Base-by-base conservation (phyloP, 768 basidiomycete species). In the Porpolomopsis calyptriformis region DNA sequence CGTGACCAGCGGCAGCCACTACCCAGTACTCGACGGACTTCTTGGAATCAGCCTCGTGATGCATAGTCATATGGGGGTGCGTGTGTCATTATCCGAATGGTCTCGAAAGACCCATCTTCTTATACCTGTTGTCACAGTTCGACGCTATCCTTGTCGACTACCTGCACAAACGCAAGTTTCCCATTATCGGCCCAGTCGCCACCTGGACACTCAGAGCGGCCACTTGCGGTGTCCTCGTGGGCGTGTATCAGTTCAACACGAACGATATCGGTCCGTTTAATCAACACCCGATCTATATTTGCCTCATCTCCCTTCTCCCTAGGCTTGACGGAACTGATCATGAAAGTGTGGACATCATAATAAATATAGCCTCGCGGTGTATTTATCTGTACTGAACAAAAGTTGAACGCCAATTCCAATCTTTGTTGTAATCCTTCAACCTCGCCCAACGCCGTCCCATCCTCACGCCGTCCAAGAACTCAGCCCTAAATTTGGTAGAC, bases 241-340 rank as follows among this genome's bases (percentile, higher is more conserved):
- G 96, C 12, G 76, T 98, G 4, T 99, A 96, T 69, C 85, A 97
- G 64, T 97, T 98, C 72, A 97, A 99, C 70, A 97, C 96, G 35
- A 91, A 94, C 60, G 94, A 98, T 60, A 81, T 99, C 52, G 93
- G 96, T 96, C 55, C 53, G 86, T 31, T 14, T n/a, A n/a, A n/a
- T n/a, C n/a, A n/a, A n/a, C n/a, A n/a, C n/a, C n/a, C n/a, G n/a
- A n/a, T n/a, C n/a, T n/a, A n/a, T n/a, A n/a, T n/a, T n/a, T n/a
- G n/a, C n/a, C n/a, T n/a, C n/a, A n/a, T n/a, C n/a, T 72, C 6
- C 26, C 24, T 8, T 16, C 36, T 44, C 8, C 49, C 48, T 22
- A 4, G 38, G 6, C 11, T 19, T 39, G 38, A 39, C n/a, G 38
- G 38, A 7, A 20, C 16, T 31, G 29, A 31, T 31, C 14, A 14